Evolutionary conservation across 495 filamentous ascomycete species (phyloP), one percentile per base, ranked within the genome.

Genomic region (Friedmanniomyces endolithicus): DNA sequence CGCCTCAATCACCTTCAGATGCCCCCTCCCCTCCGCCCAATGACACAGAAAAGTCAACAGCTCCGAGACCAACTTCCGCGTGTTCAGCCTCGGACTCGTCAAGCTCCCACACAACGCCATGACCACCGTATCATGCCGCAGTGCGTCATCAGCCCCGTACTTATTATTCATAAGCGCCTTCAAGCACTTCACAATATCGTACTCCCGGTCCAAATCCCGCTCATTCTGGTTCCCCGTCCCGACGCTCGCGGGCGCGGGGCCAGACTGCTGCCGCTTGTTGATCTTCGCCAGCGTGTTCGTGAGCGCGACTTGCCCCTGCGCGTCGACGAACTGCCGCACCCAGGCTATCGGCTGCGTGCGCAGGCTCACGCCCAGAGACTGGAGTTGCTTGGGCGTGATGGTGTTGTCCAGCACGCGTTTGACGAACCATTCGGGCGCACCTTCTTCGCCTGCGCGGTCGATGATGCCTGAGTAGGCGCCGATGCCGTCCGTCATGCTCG

Each of bases 161-260:
- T 95, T 95, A 76, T 94, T 98, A 77, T 98, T 98, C 85, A 97
- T 94, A 46, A 97, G 69, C 46, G 88, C 87, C 70, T 97, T 98
- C 48, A 98, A 68, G 70, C 94, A 97, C 71, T 98, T 98, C 56
- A 94, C 80, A 61, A 98, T 95, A 64, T 97, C 92, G 69, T 97
- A 96, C 71, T 98, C 92, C 50, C 85, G 82, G 61, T 98, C 92
- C 47, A 94, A 72, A 63, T 95, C 88, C 67, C 88, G 90, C 58
- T 95, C 88, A 57, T 74, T 79, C n/a, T 79, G 83, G 16, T 71
- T 72, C 20, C 82, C 77, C 19, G 29, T 23, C n/a, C 47, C 47
- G 16, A 17, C 25, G 8, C 16, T 48, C 4, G 56, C 58, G 6
- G 83, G 79, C 27, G 81, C 80, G 25, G 77, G 76, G 9, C 89